These are phyloP conservation scores for Pseudopyrenochaeta lycopersici DNA, from an alignment of 2,329 filamentous ascomycete genomes.

Conservation along the genomic window DNA sequence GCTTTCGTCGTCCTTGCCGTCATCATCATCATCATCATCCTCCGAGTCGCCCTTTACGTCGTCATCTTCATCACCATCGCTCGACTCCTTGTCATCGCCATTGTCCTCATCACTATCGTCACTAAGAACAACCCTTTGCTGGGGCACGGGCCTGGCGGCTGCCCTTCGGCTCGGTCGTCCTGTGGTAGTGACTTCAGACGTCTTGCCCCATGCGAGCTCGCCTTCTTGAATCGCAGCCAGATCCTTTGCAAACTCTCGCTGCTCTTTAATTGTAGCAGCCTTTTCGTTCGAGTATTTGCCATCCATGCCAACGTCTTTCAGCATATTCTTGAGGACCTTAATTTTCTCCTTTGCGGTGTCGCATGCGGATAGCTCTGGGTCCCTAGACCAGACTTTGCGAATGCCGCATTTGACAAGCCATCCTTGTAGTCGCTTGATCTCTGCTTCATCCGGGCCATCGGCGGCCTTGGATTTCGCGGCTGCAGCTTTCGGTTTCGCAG, in stretches of 20 bases:
- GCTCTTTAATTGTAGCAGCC: slow-evolving; percentile 86
- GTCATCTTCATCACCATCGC: slow-evolving; percentile 22
- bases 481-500: slow-evolving; percentile 46
- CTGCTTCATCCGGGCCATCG: slow-evolving; percentile 71
- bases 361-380: slow-evolving; percentile 75
- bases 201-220: slow-evolving; percentile 76
- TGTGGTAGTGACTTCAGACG: slow-evolving; percentile 33
- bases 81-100: slow-evolving; percentile 19
- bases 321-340: slow-evolving; percentile 78
- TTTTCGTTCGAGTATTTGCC: slow-evolving; percentile 87
- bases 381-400: slow-evolving; percentile 85
- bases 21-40: slow-evolving; percentile 20
- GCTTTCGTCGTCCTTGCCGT: slow-evolving; percentile 20
- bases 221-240: slow-evolving; percentile 86
- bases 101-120: slow-evolving; percentile 37
- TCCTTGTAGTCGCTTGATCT: slow-evolving; percentile 87
- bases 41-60: slow-evolving; percentile 22
- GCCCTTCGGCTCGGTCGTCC: slow-evolving; percentile 40
- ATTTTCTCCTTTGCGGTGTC: slow-evolving; percentile 82
- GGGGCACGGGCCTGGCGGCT: slow-evolving; percentile 22
- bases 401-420: slow-evolving; percentile 91
- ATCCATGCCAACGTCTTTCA: slow-evolving; percentile 85
- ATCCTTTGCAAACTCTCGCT: slow-evolving; percentile 83
- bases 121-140: slow-evolving; percentile 32
- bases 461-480: slow-evolving; percentile 51